These are phyloP conservation scores for Morella rubra DNA, from an alignment of 306 rosid species.

Conservation along the genomic window DNA sequence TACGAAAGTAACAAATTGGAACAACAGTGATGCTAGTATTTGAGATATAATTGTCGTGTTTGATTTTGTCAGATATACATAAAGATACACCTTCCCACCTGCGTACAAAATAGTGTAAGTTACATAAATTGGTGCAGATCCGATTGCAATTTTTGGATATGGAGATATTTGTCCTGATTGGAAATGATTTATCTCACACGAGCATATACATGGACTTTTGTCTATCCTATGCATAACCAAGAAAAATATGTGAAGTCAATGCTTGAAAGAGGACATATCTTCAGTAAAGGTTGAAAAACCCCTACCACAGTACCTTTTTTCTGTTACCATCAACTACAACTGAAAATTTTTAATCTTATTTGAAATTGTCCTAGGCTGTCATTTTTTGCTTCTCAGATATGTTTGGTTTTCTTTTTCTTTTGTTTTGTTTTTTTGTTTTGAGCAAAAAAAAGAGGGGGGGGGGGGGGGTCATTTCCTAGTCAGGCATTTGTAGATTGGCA, in stretches of 20 bases:
- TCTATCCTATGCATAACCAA: neutral
- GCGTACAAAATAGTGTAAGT: neutral
- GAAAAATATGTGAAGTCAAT: neutral
- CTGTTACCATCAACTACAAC: neutral
- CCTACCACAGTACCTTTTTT: neutral
- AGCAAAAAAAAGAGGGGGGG: no score
- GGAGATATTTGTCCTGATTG: neutral
- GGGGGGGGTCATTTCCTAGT: neutral
- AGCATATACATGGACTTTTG: neutral
- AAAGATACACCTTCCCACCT: neutral
- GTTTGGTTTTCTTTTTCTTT: no score
- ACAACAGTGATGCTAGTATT: neutral
- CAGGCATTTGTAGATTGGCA: constrained; percentile 55
- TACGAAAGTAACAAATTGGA: neutral
- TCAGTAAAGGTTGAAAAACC: neutral
- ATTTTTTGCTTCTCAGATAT: neutral
- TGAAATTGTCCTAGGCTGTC: neutral
- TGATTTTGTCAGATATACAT: neutral
- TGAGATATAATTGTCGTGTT: no score
- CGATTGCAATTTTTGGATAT: no score
- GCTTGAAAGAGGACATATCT: neutral
- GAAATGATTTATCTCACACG: neutral
- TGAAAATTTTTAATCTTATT: no score
- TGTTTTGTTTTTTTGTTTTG: no score
- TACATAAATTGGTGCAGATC: neutral